A percentile compares a stretch with the other conserved stretches of the same genome.
These are phyloP conservation scores for Ilex paraguariensis DNA, from an alignment of 305 asterid species.

Conservation along the genomic window DNA sequence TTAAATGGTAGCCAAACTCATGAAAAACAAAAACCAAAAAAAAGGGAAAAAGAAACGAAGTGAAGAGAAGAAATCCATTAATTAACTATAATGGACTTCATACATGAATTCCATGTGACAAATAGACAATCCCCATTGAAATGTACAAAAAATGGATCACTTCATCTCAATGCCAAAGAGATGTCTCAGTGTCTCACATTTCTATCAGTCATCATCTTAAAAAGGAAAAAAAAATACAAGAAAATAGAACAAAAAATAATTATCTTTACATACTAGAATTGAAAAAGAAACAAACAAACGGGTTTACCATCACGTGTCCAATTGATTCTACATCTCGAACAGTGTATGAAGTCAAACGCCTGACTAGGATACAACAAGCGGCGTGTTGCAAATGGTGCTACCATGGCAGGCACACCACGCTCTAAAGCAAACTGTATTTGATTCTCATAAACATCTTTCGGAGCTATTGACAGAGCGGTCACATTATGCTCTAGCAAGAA, in stretches of 20 bases:
- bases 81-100: no score
- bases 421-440: slow-evolving; percentile 52
- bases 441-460: slow-evolving; percentile 35
- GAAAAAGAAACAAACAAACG: slow-evolving; percentile 5
- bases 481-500: slow-evolving; percentile 52
- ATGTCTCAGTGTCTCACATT: no score
- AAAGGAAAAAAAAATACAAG: not conserved
- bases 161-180: not conserved
- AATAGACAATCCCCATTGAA: no score
- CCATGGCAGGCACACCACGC: slow-evolving; percentile 67
- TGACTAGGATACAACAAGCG: slow-evolving; percentile 66
- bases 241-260: not conserved
- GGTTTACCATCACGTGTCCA: slow-evolving; percentile 54
- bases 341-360: slow-evolving; percentile 65
- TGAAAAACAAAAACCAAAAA: no score
- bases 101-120: no score
- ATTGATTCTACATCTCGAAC: slow-evolving; percentile 42
- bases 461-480: slow-evolving; percentile 51
- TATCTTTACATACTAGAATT: not conserved
- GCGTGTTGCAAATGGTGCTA: slow-evolving; percentile 34
- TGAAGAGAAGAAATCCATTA: no score
- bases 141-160: no score
- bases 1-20: no score
- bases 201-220: no score
- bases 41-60: no score